These are phyloP conservation scores for Fagus crenata DNA, from an alignment of 306 rosid species.

Conservation along the genomic window DNA sequence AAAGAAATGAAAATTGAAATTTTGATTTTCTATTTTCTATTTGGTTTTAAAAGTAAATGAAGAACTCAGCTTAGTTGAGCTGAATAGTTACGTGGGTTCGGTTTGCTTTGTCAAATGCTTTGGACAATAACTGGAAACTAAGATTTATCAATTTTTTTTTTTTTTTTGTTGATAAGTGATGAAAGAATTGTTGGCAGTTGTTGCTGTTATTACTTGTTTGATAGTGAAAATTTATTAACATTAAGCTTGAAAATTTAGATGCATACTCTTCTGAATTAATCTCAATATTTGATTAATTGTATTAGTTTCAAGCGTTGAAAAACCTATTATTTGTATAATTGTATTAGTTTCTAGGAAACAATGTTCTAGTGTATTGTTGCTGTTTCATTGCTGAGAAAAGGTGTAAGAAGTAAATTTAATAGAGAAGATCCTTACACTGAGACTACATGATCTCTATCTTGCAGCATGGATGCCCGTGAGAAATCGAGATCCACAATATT, in stretches of 20 bases:
- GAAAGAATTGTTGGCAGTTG: no score
- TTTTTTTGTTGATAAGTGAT: no score
- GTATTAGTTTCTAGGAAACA: neutral
- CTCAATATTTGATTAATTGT: neutral
- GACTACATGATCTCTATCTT: neutral
- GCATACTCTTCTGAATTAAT: neutral
- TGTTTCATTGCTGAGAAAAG: neutral
- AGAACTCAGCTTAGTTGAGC: neutral
- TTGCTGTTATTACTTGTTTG: neutral
- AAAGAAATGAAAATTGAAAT: neutral
- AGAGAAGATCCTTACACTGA: constrained; percentile 1
- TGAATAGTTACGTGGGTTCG: neutral
- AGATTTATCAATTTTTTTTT: no score
- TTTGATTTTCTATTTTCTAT: neutral
- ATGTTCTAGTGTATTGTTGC: neutral
- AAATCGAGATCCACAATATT: constrained; percentile 28
- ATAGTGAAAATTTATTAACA: neutral
- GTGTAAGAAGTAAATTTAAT: neutral
- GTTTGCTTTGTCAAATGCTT: neutral
- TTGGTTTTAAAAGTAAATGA: neutral
- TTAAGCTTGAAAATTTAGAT: neutral
- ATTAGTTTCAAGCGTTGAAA: neutral
- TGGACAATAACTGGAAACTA: no score
- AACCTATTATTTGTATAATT: neutral
- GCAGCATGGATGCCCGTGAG: constrained; percentile 37